Conservation (phyloP, 163 green algal genomes). For the Volvox carteri region DNA sequence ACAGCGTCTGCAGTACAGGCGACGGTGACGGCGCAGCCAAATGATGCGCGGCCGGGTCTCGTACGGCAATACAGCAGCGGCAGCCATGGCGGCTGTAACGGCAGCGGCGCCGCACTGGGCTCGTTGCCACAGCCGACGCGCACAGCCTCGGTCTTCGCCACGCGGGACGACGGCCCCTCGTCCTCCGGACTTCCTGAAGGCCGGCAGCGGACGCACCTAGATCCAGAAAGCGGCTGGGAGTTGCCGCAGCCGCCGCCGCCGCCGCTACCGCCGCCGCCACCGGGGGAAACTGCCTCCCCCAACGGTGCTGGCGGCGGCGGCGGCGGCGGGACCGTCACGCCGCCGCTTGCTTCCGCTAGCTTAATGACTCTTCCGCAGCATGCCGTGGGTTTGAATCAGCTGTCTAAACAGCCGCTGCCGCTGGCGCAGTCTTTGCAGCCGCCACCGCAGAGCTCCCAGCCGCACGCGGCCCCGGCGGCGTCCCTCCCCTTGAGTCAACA, state of each 20-base stretch:
- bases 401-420: background rate
- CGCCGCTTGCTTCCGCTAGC: background rate
- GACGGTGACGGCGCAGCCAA: no score
- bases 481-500: background rate
- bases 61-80: no score
- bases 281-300: no score
- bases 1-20: background rate
- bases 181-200: background rate
- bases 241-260: background rate
- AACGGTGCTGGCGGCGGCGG: background rate
- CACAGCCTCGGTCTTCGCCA: background rate
- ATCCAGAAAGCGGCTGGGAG: background rate
- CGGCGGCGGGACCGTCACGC: background rate
- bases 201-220: background rate
- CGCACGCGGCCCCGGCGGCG: no score
- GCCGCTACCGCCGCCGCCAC: background rate
- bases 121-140: background rate
- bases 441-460: background rate
- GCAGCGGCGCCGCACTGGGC: background rate
- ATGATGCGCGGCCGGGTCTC: no score
- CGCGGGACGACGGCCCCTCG: background rate
- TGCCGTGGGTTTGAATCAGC: background rate
- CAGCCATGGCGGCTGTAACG: background rate
- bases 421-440: background rate
- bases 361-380: no score